Evolutionary conservation across 1,139 yeast genomes (phyloP).

Genomic region (Blastobotrys elegans): DNA sequence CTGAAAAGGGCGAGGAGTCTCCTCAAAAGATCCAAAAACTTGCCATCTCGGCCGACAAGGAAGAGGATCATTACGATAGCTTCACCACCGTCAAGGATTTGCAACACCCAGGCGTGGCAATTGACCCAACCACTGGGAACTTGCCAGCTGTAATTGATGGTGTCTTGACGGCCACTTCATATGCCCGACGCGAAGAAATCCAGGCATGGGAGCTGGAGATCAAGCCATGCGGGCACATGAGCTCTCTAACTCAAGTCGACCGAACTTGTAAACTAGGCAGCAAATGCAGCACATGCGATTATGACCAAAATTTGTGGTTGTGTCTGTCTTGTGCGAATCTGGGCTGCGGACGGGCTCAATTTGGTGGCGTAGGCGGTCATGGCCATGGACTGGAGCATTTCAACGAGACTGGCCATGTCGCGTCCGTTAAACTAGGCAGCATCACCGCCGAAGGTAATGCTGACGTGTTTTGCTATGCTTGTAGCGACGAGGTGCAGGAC

Average conservation of each 20-base stretch:
- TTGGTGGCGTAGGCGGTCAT: slow-evolving; percentile 88
- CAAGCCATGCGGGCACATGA: slow-evolving; percentile 70
- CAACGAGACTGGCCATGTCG: slow-evolving; percentile 54
- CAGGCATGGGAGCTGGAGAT: slow-evolving; percentile 92
- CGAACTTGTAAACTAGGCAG: slow-evolving; percentile 10
- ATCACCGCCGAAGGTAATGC: slow-evolving; percentile 59
- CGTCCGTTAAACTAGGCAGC: slow-evolving; percentile 89
- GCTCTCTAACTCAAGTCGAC: slow-evolving; percentile 43
- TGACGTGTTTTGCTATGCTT: slow-evolving; percentile 82
- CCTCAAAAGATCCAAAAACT: slow-evolving; percentile 62
- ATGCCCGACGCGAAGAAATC: slow-evolving; percentile 62
- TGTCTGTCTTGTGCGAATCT: slow-evolving; percentile 83
- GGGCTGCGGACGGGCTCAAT: slow-evolving; percentile 93
- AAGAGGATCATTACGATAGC: slow-evolving; percentile 62
- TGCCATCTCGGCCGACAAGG: slow-evolving; percentile 65
- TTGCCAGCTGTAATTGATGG: slow-evolving; percentile 38
- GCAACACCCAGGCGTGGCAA: slow-evolving; percentile 19
- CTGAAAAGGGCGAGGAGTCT: slow-evolving; percentile 16
- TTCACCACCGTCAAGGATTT: slow-evolving; percentile 43
- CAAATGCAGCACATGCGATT: slow-evolving; percentile 51
- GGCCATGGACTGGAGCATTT: slow-evolving; percentile 83
- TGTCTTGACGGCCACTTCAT: slow-evolving; percentile 62
- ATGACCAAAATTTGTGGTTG: slow-evolving; percentile 80
- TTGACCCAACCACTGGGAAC: slow-evolving; percentile 17
- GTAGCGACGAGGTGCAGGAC: slow-evolving; percentile 85